Conservation (phyloP, 2,329 filamentous ascomycete genomes). For the Lasiodiplodia sp. region DNA sequence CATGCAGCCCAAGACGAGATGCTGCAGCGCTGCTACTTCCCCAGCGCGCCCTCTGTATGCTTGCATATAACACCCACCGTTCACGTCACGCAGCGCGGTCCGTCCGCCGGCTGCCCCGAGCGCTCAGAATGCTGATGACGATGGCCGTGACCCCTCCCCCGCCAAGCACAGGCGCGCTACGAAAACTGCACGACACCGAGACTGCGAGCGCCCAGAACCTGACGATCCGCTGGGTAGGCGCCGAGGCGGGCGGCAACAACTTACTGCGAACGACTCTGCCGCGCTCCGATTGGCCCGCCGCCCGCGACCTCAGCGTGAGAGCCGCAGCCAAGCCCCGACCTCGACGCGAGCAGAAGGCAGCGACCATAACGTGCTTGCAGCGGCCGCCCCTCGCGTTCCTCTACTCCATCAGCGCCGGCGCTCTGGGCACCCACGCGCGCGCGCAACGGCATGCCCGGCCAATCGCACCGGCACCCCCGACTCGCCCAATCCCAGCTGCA, state of each 20-base stretch:
- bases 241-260: slow-evolving; percentile 6
- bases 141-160: slow-evolving; percentile 23
- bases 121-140: slow-evolving; percentile 10
- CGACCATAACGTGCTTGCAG: slow-evolving; percentile 10
- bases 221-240: slow-evolving; percentile 12
- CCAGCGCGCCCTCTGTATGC: neutral
- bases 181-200: slow-evolving; percentile 22
- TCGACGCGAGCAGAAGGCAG: slow-evolving; percentile 4
- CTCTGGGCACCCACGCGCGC: slow-evolving; percentile 10
- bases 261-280: slow-evolving; percentile 12
- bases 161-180: slow-evolving; percentile 17
- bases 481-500: slow-evolving; percentile 26
- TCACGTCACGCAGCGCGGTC: slow-evolving; percentile 23
- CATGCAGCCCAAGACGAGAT: slow-evolving; percentile 5
- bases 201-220: slow-evolving; percentile 19
- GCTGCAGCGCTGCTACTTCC: neutral
- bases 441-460: slow-evolving; percentile 19
- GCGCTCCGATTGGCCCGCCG: slow-evolving; percentile 10
- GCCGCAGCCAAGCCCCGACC: slow-evolving; percentile 22
- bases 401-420: neutral
- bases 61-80: slow-evolving; percentile 7
- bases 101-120: slow-evolving; percentile 8
- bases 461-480: slow-evolving; percentile 11
- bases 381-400: neutral
- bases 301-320: slow-evolving; percentile 12